Evolutionary conservation across 306 rosid genomes (phyloP).

Genomic region (Canavalia ensiformis): DNA sequence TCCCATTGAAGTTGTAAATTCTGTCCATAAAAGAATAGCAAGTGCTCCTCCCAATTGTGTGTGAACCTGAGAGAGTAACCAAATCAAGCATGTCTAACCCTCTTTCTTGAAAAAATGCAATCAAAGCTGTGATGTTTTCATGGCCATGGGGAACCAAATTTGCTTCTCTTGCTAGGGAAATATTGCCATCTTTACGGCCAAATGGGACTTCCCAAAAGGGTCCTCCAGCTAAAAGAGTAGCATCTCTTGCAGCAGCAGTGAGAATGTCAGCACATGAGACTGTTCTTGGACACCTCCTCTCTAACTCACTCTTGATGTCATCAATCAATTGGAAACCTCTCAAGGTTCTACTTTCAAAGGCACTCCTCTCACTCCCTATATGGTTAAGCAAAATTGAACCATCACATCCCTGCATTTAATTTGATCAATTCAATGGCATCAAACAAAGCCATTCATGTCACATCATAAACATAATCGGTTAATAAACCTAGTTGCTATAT

Average conservation of each 20-base stretch:
- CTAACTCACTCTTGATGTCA: slow-evolving; percentile 73
- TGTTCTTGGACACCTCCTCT: slow-evolving; percentile 74
- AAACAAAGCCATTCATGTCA: slow-evolving; percentile 26
- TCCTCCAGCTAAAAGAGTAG: slow-evolving; percentile 40
- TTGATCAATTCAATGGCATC: slow-evolving; percentile 22
- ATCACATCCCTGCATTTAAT: slow-evolving; percentile 76
- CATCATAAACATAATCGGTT: background rate
- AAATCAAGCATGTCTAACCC: slow-evolving; percentile 81
- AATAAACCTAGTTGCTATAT: background rate
- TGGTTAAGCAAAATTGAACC: slow-evolving; percentile 76
- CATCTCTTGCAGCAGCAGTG: no score
- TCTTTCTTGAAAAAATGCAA: slow-evolving; percentile 52
- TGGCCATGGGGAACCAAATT: slow-evolving; percentile 81
- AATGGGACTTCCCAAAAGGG: slow-evolving; percentile 96
- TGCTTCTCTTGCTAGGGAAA: slow-evolving; percentile 75
- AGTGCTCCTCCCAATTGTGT: slow-evolving; percentile 82
- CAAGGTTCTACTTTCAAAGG: slow-evolving; percentile 70
- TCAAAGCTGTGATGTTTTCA: slow-evolving; percentile 72
- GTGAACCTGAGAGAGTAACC: slow-evolving; percentile 87
- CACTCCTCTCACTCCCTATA: slow-evolving; percentile 68
- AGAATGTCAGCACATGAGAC: slow-evolving; percentile 62
- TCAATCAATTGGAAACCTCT: slow-evolving; percentile 79
- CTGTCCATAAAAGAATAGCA: slow-evolving; percentile 66
- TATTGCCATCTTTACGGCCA: slow-evolving; percentile 78
- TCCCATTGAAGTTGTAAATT: slow-evolving; percentile 45